Evolutionary conservation across 1,284 basidiomycete genomes (phyloP).

Genomic region (Meira nashicola): DNA sequence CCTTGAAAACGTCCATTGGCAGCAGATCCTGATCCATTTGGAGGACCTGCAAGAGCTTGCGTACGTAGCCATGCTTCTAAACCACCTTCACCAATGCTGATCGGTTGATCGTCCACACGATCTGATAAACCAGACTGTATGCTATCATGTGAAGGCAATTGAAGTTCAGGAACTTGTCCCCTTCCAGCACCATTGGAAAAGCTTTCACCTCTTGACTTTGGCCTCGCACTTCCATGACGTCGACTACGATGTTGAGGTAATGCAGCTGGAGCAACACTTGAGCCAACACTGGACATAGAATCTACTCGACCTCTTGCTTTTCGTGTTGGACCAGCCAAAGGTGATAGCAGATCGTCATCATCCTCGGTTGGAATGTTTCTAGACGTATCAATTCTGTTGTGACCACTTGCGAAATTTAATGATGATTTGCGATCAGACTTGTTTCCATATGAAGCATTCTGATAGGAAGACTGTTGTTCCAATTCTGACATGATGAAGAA

Average conservation of each 20-base stretch:
- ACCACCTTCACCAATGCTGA: slow-evolving; percentile 4
- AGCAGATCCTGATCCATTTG: not conserved
- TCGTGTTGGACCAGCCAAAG: not conserved
- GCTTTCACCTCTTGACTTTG: not conserved
- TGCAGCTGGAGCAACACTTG: slow-evolving; percentile 8
- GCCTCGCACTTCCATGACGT: not conserved
- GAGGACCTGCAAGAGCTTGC: slow-evolving; percentile 8
- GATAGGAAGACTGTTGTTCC: no score
- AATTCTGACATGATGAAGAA: no score
- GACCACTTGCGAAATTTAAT: no score
- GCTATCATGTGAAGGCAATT: no score
- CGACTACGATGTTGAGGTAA: not conserved
- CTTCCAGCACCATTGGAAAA: not conserved
- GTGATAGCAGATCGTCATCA: not conserved
- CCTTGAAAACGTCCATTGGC: not conserved
- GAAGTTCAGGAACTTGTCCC: no score
- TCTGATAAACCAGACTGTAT: no score
- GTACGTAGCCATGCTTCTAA: slow-evolving; percentile 16
- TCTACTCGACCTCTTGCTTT: slow-evolving; percentile 1
- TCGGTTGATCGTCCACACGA: not conserved
- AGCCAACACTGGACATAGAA: slow-evolving; percentile 5
- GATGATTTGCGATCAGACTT: no score
- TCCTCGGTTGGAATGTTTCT: no score
- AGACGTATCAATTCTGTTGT: no score
- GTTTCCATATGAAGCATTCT: no score